Percentiles rank a stretch among this genome's conserved stretches.
Conservation (phyloP, 306 rosid species). For the Cotoneaster glaucophyllus region DNA sequence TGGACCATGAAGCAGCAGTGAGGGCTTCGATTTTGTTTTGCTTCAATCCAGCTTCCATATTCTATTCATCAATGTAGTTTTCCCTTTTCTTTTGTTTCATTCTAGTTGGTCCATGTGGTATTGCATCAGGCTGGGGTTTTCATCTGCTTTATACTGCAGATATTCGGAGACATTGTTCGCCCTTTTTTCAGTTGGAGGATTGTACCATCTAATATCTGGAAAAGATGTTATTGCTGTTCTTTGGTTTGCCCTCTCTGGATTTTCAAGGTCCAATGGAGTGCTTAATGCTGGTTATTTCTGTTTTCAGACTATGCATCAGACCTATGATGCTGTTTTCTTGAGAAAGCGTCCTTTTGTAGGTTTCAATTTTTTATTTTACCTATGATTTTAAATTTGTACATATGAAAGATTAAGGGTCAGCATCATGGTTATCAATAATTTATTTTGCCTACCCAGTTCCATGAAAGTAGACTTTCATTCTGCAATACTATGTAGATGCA, state of each 20-base stretch:
- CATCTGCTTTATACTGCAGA: constrained; percentile 37
- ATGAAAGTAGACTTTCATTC: neutral
- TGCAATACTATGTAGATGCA: neutral
- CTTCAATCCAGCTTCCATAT: constrained; percentile 88
- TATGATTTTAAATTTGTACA: neutral
- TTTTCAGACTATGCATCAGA: constrained; percentile 71
- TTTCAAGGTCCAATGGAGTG: constrained; percentile 84
- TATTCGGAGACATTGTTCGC: constrained; percentile 78
- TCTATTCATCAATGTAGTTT: constrained; percentile 71
- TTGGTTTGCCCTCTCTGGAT: constrained; percentile 62
- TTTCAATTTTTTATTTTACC: neutral
- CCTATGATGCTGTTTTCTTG: constrained; percentile 47
- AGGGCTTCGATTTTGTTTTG: constrained; percentile 79
- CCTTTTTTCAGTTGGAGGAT: constrained; percentile 64
- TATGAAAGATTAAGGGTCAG: neutral
- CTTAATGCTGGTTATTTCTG: constrained; percentile 86
- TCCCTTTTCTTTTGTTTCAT: constrained; percentile 6
- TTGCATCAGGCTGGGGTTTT: neutral
- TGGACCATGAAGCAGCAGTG: constrained; percentile 54
- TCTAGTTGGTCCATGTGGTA: neutral
- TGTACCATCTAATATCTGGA: constrained; percentile 62
- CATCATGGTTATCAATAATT: neutral
- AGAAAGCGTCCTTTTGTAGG: constrained; percentile 51
- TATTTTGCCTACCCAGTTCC: neutral
- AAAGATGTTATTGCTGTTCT: constrained; percentile 43